Conservation (phyloP, 2,329 filamentous ascomycete genomes). For the Botrytis hyacinthi region DNA sequence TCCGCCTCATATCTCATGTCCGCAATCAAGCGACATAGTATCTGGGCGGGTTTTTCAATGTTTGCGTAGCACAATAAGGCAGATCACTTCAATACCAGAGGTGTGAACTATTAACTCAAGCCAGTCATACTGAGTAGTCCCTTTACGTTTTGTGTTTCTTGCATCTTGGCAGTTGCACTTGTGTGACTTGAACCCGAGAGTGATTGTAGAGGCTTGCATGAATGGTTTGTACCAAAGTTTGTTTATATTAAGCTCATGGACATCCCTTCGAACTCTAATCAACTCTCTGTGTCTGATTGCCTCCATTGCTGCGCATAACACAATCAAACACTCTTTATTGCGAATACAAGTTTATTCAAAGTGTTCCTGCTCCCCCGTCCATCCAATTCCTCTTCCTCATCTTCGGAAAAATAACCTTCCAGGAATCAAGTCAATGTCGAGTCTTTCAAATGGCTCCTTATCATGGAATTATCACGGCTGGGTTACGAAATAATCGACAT, state of each 20-base stretch:
- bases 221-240: neutral
- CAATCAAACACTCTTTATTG: neutral
- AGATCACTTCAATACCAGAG: neutral
- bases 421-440: constrained; percentile 9
- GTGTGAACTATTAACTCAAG: neutral
- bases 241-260: constrained; percentile 1
- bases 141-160: neutral
- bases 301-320: neutral
- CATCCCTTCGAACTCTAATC: neutral
- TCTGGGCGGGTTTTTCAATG: neutral
- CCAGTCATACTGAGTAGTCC: neutral
- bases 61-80: constrained; percentile 13
- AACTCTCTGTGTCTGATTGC: neutral
- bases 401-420: neutral
- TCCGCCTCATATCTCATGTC: constrained; percentile 1
- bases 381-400: neutral
- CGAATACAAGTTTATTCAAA: neutral
- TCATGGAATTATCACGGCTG: constrained; percentile 19
- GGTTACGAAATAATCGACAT: constrained; percentile 2
- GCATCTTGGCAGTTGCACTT: neutral
- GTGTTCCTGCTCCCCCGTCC: neutral
- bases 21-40: neutral
- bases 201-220: neutral
- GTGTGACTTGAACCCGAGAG: neutral
- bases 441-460: constrained; percentile 17